Conservation (phyloP, 169 alveolate genomes). For the Perkinsus olseni region DNA sequence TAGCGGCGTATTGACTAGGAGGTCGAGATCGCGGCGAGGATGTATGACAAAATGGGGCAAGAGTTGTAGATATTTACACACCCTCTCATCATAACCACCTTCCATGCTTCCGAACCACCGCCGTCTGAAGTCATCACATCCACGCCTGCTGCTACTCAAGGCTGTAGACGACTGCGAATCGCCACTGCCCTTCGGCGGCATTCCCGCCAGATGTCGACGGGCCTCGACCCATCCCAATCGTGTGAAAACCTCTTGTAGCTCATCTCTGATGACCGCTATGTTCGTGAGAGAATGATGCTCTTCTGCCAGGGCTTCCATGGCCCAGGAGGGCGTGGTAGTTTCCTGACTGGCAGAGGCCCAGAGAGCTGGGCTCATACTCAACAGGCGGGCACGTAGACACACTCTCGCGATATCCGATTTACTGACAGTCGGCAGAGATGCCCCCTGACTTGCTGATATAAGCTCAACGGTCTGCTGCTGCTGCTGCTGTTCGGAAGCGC, state of each 20-base stretch:
- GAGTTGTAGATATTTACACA: background rate
- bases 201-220: background rate
- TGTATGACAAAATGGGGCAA: background rate
- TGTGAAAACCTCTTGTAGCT: background rate
- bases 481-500: too few relatives aligned
- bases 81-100: background rate
- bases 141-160: background rate
- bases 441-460: too few relatives aligned
- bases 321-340: background rate
- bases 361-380: background rate
- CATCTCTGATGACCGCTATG: background rate
- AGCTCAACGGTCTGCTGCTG: too few relatives aligned
- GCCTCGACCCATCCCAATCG: background rate
- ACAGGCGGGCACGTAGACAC: background rate
- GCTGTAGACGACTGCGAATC: background rate
- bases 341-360: background rate
- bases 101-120: background rate
- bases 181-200: background rate
- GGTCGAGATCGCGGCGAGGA: background rate
- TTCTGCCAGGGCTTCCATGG: background rate
- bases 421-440: too few relatives aligned
- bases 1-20: too few relatives aligned
- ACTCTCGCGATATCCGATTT: background rate
- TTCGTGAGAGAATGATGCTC: background rate
- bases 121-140: background rate